phyloP scores from a whole-genome alignment of 495 filamentous ascomycete genomes.

The Neurospora africana region DNA sequence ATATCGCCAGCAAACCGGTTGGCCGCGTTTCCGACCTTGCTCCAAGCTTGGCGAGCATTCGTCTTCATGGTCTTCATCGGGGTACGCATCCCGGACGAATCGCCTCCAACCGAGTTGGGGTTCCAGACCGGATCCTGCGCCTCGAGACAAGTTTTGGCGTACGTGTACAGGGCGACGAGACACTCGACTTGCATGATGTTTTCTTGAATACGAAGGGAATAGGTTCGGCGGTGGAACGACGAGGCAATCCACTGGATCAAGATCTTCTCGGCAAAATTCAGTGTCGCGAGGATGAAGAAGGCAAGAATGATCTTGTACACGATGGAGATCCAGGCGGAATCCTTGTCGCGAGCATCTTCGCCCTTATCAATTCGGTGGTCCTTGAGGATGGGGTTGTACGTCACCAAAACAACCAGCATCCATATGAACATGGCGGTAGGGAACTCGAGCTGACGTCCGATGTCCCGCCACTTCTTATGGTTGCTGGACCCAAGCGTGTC shows the following conservation, averaged over 20 bases:
- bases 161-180: conserved; percentile 58
- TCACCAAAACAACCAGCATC: conserved; percentile 72
- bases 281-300: conserved; percentile 63
- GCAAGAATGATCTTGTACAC: conserved; percentile 83
- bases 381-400: conserved; percentile 59
- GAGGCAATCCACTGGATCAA: conserved; percentile 91
- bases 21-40: conserved; percentile 77
- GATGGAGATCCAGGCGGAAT: conserved; percentile 58
- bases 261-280: conserved; percentile 89
- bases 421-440: conserved; percentile 85
- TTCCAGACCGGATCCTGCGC: conserved; percentile 57
- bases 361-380: conserved; percentile 54
- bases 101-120: conserved; percentile 10
- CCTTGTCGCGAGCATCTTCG: conserved; percentile 37
- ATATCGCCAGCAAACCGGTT: conserved; percentile 92
- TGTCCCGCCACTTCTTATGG: conserved; percentile 86
- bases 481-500: conserved; percentile 74
- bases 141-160: conserved; percentile 62
- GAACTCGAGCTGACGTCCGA: conserved; percentile 78
- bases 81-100: conserved; percentile 52
- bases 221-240: conserved; percentile 84
- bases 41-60: conserved; percentile 61
- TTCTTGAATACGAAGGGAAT: conserved; percentile 81
- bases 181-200: conserved; percentile 60
- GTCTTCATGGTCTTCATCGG: conserved; percentile 60